Conservation (phyloP, 23 red algal genomes). For the Cyanidioschyzon merolae region DNA sequence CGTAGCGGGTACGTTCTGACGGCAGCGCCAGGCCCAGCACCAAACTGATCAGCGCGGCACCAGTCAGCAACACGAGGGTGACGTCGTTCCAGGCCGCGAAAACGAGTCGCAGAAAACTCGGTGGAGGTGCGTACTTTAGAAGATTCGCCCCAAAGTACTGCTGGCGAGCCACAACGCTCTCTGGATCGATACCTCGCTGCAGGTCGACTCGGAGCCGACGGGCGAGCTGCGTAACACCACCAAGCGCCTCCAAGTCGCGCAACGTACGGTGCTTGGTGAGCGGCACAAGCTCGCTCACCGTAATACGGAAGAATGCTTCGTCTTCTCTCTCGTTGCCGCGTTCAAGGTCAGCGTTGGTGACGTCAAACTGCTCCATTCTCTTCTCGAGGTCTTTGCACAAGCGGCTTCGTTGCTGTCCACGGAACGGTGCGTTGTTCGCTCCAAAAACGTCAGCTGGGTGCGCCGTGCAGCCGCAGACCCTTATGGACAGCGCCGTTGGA, state of each 20-base stretch:
- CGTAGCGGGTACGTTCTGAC: conserved; percentile 48
- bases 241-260: background rate
- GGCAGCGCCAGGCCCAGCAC: conserved; percentile 41
- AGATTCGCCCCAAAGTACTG: conserved; percentile 43
- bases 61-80: conserved; percentile 61
- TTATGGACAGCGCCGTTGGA: too few relatives aligned
- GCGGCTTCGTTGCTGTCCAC: too few relatives aligned
- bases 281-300: background rate
- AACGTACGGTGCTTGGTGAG: background rate
- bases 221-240: background rate
- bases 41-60: conserved; percentile 48
- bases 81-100: conserved; percentile 60
- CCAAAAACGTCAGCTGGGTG: too few relatives aligned
- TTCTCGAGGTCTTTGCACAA: too few relatives aligned
- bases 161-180: background rate
- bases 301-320: too few relatives aligned
- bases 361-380: too few relatives aligned
- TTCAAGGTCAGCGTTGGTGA: too few relatives aligned
- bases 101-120: conserved; percentile 33
- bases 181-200: conserved; percentile 12
- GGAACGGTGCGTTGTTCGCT: too few relatives aligned
- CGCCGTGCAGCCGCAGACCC: too few relatives aligned
- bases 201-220: conserved; percentile 29
- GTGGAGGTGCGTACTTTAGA: conserved; percentile 65
- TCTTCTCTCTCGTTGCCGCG: too few relatives aligned